A percentile compares a stretch with the other conserved stretches of the same genome.
Conservation (phyloP, 2,329 filamentous ascomycete species). For the Ramularia collo-cygni region DNA sequence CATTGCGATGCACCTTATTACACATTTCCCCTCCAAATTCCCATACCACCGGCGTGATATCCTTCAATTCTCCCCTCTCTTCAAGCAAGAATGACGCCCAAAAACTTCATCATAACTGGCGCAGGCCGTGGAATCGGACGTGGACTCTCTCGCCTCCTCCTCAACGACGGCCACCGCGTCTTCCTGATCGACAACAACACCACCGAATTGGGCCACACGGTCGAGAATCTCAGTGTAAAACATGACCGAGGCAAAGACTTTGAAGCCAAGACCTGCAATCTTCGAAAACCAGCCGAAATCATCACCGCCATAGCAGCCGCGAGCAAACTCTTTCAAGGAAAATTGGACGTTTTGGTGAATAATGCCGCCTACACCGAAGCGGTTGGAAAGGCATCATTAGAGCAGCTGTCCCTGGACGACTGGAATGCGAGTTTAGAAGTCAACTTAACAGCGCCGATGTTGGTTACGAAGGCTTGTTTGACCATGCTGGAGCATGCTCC, state of each 20-base stretch:
- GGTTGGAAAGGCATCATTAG: slow-evolving; percentile 27
- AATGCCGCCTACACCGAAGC: slow-evolving; percentile 37
- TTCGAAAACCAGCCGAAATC: slow-evolving; percentile 28
- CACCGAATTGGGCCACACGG: slow-evolving; percentile 34
- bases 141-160: slow-evolving; percentile 32
- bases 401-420: slow-evolving; percentile 31
- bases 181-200: slow-evolving; percentile 36
- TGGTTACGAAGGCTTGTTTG: slow-evolving; percentile 25
- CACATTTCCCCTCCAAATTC: no score
- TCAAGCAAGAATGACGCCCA: slow-evolving; percentile 8
- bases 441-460: slow-evolving; percentile 34
- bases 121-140: slow-evolving; percentile 34
- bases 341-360: slow-evolving; percentile 38
- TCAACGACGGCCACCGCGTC: slow-evolving; percentile 35
- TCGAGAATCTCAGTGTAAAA: slow-evolving; percentile 20
- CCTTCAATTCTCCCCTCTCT: no score
- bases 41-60: no score
- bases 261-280: slow-evolving; percentile 18
- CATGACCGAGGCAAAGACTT: slow-evolving; percentile 17
- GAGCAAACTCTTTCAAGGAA: slow-evolving; percentile 29
- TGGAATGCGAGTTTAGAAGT: slow-evolving; percentile 34
- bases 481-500: slow-evolving; percentile 21
- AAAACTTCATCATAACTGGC: slow-evolving; percentile 39
- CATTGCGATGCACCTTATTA: no score
- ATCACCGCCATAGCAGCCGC: slow-evolving; percentile 25